Base-by-base conservation (phyloP, 2,329 filamentous ascomycete species). In the Microsporum ferrugineum region DNA sequence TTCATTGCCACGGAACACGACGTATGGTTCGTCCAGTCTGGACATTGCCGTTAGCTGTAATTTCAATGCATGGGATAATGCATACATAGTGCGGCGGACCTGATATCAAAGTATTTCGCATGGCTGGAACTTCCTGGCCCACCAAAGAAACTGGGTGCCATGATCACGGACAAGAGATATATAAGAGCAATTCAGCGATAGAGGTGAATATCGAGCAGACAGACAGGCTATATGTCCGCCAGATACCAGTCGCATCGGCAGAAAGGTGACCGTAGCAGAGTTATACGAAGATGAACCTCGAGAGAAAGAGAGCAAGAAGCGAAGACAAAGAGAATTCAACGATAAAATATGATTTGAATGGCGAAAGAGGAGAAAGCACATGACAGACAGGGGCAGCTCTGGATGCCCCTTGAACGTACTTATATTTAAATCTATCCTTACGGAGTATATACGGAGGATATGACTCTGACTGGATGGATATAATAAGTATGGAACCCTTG, bases 1-100 rank as follows among this genome's bases (percentile, higher is more conserved):
- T 61, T 89, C 85, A 66, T 77, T 81, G 63, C 89, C 89, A 59
- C 88, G 85, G 65, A 94, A 87, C 34, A 92, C 85, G 62, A 92
- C 83, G 61, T 91, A 88, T 68, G 89, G 86, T 69, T 87, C 86
- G 59, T 91, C 87, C 63, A 91, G 81, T 59, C 88, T 47, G 58
- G 33, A 49, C 38, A 29, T 47, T 2, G 47, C 17, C 17, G 23
- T 64, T 70, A 59, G 55, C 43, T 56, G 60, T 53, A 7, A 14
- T 2, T 59, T 38, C 12, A 65, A 34, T 63, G 56, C 64, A 64
- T 62, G 38, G 23, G 23, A 33, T n/a, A 29, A n/a, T 14, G n/a
- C n/a, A 47, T 47, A 47, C 43, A 27, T 27, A 43, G 14, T n/a
- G 6, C 17, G n/a, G 5, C 57, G 7, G 61, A 78, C 76, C 76